phyloP scores from a whole-genome alignment of 2,329 filamentous ascomycete species.

The Arthroderma uncinatum region DNA sequence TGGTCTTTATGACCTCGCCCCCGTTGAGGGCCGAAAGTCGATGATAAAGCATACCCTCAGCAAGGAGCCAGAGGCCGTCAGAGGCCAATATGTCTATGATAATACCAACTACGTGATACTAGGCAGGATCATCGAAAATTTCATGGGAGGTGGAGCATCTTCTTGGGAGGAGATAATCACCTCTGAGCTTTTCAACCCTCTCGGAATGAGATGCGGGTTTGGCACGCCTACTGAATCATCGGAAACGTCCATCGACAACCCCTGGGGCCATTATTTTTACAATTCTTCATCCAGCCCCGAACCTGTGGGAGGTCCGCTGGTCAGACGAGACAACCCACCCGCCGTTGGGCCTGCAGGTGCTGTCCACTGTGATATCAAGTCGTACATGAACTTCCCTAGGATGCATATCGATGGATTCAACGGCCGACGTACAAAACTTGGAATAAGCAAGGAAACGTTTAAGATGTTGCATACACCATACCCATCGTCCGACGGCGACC shows the following conservation, averaged over 20 bases:
- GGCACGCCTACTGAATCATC: conserved; percentile 8
- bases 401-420: conserved; percentile 10
- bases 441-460: conserved; percentile 6
- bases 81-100: conserved; percentile 8
- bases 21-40: conserved; percentile 5
- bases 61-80: background rate
- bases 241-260: conserved; percentile 9
- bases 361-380: conserved; percentile 9
- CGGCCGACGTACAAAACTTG: conserved; percentile 6
- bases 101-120: conserved; percentile 12
- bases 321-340: conserved; percentile 8
- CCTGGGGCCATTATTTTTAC: conserved; percentile 9
- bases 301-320: conserved; percentile 8
- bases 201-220: conserved; percentile 10
- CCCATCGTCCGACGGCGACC: background rate
- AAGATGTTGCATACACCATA: conserved; percentile 10
- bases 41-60: conserved; percentile 7
- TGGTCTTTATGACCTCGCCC: conserved; percentile 6
- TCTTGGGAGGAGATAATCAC: conserved; percentile 9
- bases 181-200: conserved; percentile 5
- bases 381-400: conserved; percentile 5
- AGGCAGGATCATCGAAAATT: conserved; percentile 8
- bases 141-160: background rate
- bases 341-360: conserved; percentile 5
- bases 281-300: background rate